Conservation (phyloP, 345 rosid species). For the Aegle marmelos region DNA sequence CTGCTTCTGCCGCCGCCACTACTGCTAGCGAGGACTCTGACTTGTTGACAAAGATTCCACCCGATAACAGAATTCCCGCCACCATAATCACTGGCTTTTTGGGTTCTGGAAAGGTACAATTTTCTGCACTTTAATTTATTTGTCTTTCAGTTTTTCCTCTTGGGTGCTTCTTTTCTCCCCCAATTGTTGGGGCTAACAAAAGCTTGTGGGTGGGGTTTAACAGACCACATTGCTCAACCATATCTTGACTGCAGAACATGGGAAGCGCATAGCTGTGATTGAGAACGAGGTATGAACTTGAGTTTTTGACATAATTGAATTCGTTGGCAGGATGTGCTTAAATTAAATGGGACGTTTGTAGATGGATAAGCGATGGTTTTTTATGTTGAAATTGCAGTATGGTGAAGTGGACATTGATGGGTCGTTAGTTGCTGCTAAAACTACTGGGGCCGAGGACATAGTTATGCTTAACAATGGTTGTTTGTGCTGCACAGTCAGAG, state of each 20-base stretch:
- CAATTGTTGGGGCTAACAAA: neutral
- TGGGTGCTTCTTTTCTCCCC: neutral
- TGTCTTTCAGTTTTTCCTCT: neutral
- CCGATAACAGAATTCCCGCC: slow-evolving; percentile 87
- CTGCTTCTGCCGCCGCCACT: slow-evolving; percentile 51
- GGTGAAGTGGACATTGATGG: slow-evolving; percentile 98
- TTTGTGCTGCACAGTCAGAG: slow-evolving; percentile 94
- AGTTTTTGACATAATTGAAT: neutral
- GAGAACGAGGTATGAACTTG: slow-evolving; percentile 74
- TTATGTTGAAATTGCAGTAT: slow-evolving; percentile 42
- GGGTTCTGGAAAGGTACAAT: slow-evolving; percentile 84
- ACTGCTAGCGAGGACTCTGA: slow-evolving; percentile 62
- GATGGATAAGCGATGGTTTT: neutral
- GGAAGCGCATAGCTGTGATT: slow-evolving; percentile 92
- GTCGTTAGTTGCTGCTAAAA: slow-evolving; percentile 87
- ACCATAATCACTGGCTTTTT: slow-evolving; percentile 91
- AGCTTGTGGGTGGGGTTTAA: neutral
- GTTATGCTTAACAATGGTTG: slow-evolving; percentile 97
- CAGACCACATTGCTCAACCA: slow-evolving; percentile 94
- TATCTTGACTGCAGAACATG: slow-evolving; percentile 91
- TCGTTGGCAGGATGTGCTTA: neutral
- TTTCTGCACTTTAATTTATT: neutral
- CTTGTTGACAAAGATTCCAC: slow-evolving; percentile 63
- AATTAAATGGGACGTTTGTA: neutral
- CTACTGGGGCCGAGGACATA: slow-evolving; percentile 85